These are phyloP conservation scores for Mycena indigotica DNA, from an alignment of 768 basidiomycete species.

Conservation along the genomic window DNA sequence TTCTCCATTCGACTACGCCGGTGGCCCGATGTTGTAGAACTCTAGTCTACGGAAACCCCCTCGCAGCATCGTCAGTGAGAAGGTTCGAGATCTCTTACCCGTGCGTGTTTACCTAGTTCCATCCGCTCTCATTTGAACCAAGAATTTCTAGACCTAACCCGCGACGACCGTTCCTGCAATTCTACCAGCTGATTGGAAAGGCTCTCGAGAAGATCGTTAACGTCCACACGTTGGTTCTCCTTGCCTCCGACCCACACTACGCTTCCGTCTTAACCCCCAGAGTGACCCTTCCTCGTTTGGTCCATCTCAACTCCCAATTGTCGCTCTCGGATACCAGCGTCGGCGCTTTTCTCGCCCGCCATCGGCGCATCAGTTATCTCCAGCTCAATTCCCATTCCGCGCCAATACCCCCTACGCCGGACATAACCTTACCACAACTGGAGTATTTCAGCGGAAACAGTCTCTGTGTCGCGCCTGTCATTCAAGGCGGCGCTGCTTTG, in stretches of 20 bases:
- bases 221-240: conserved; percentile 34
- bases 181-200: conserved; percentile 33
- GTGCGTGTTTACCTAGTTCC: conserved; percentile 28
- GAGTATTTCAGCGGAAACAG: conserved; percentile 42
- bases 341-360: conserved; percentile 37
- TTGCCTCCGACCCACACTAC: conserved; percentile 35
- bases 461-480: conserved; percentile 32
- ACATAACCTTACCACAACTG: conserved; percentile 33
- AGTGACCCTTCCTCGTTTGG: conserved; percentile 30
- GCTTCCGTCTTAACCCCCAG: conserved; percentile 25
- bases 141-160: conserved; percentile 26
- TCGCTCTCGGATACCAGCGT: conserved; percentile 31
- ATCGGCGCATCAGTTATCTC: conserved; percentile 36
- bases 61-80: conserved; percentile 33
- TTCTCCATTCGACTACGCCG: conserved; percentile 29
- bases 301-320: conserved; percentile 40
- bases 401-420: background rate
- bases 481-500: conserved; percentile 27
- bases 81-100: conserved; percentile 36
- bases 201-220: conserved; percentile 31
- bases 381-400: conserved; percentile 32
- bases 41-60: conserved; percentile 26
- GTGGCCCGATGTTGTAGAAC: conserved; percentile 39
- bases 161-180: conserved; percentile 28
- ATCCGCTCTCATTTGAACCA: conserved; percentile 6